These are phyloP conservation scores for Setaria viridis DNA, from an alignment of 202 grass and related monocot genomes.

Conservation along the genomic window DNA sequence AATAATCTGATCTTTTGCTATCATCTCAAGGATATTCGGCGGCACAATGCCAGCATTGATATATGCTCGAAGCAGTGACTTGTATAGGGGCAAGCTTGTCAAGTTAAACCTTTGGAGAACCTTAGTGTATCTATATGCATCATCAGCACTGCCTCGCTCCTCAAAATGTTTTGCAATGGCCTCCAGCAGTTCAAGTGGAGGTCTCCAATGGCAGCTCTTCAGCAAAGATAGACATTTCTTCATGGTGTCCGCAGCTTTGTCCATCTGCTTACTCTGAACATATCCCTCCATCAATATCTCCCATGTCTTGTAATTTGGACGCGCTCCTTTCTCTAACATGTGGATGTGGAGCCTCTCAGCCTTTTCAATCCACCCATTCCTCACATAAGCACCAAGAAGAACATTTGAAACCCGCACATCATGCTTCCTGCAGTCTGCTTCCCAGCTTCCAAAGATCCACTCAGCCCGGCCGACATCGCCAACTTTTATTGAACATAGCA, in stretches of 20 bases:
- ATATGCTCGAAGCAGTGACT: slow-evolving; percentile 67
- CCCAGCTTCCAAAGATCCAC: slow-evolving; percentile 79
- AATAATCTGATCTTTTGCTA: slow-evolving; percentile 64
- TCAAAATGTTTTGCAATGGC: slow-evolving; percentile 71
- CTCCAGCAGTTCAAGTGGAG: slow-evolving; percentile 55
- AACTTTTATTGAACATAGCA: slow-evolving; percentile 69
- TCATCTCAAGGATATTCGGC: slow-evolving; percentile 59
- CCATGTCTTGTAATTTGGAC: slow-evolving; percentile 90
- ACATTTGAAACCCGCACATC: slow-evolving; percentile 80
- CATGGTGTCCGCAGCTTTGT: slow-evolving; percentile 79
- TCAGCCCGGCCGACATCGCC: slow-evolving; percentile 66
- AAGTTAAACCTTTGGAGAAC: slow-evolving; percentile 60
- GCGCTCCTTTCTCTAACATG: slow-evolving; percentile 70
- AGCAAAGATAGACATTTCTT: slow-evolving; percentile 68
- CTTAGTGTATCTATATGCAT: slow-evolving; percentile 56
- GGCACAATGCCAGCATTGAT: slow-evolving; percentile 57
- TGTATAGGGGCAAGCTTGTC: slow-evolving; percentile 70
- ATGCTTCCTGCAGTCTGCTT: slow-evolving; percentile 61
- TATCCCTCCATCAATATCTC: slow-evolving; percentile 86
- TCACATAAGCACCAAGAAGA: slow-evolving; percentile 86
- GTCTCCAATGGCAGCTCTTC: slow-evolving; percentile 72
- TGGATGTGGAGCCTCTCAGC: slow-evolving; percentile 75
- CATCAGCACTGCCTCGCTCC: slow-evolving; percentile 52
- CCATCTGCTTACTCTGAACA: slow-evolving; percentile 68
- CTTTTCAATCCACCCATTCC: slow-evolving; percentile 86